phyloP scores from a whole-genome alignment of 2,329 filamentous ascomycete species.

The Harringtonia aguacate region DNA sequence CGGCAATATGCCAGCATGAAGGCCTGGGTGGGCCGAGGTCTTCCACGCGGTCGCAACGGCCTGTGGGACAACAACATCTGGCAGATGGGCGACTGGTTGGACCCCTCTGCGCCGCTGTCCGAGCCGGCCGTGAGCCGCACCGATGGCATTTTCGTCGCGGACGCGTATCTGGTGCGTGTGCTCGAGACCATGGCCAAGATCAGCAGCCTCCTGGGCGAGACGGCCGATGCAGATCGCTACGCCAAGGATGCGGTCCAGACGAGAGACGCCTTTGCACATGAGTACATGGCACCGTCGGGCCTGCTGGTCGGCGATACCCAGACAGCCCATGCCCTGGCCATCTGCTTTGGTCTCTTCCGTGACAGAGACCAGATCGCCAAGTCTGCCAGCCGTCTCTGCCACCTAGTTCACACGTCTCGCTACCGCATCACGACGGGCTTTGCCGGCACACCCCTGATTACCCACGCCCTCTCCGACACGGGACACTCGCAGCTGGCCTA shows the following conservation, averaged over 20 bases:
- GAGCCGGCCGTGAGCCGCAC: conserved; percentile 22
- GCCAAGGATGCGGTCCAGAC: conserved; percentile 11
- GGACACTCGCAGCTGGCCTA: conserved; percentile 14
- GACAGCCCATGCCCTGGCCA: conserved; percentile 17
- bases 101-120: conserved; percentile 24
- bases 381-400: conserved; percentile 6
- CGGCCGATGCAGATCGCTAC: conserved; percentile 13
- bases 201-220: conserved; percentile 13
- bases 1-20: conserved; percentile 17
- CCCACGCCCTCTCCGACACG: conserved; percentile 9
- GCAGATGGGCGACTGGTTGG: conserved; percentile 30
- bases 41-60: conserved; percentile 14
- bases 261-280: conserved; percentile 15
- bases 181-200: conserved; percentile 18
- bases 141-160: conserved; percentile 23
- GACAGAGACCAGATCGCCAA: neutral
- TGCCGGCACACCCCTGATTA: conserved; percentile 16
- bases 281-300: conserved; percentile 15
- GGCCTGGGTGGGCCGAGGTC: conserved; percentile 16
- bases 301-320: conserved; percentile 17
- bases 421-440: conserved; percentile 16
- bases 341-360: conserved; percentile 16
- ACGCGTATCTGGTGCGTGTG: conserved; percentile 26
- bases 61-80: conserved; percentile 22
- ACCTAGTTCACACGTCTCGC: conserved; percentile 3